These are phyloP conservation scores for Raffaelea deltoideospora DNA, from an alignment of 2,329 filamentous ascomycete species.

Conservation along the genomic window DNA sequence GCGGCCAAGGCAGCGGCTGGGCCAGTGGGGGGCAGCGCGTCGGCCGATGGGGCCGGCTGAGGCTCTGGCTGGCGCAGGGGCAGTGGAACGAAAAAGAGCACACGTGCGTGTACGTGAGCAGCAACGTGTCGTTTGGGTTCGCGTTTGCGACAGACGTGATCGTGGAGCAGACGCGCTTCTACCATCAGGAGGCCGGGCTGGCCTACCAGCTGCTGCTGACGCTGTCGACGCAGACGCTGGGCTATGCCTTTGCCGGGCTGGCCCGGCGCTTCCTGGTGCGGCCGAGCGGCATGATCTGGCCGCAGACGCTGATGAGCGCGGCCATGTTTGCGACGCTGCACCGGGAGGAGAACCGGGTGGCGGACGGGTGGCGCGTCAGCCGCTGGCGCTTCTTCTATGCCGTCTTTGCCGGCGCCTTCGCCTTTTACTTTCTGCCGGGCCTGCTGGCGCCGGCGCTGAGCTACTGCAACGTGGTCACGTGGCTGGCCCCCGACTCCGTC, in stretches of 20 bases:
- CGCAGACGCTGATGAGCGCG: slow-evolving; percentile 72
- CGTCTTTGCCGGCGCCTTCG: slow-evolving; percentile 54
- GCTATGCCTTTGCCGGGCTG: slow-evolving; percentile 74
- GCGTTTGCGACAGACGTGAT: slow-evolving; percentile 84
- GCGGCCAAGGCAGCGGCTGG: too few relatives aligned
- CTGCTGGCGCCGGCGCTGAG: slow-evolving; percentile 70
- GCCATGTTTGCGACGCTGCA: slow-evolving; percentile 82
- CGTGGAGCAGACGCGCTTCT: slow-evolving; percentile 80
- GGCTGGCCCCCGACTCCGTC: slow-evolving; percentile 78
- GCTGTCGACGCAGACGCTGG: slow-evolving; percentile 72
- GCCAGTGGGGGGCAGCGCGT: too few relatives aligned
- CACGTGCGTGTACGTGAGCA: slow-evolving; percentile 77
- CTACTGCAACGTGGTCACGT: slow-evolving; percentile 80
- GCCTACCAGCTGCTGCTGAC: slow-evolving; percentile 70
- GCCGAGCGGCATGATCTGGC: slow-evolving; percentile 85
- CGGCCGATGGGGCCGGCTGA: slow-evolving; percentile 27
- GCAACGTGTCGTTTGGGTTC: slow-evolving; percentile 80
- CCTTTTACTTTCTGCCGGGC: slow-evolving; percentile 76
- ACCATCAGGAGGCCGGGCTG: slow-evolving; percentile 64
- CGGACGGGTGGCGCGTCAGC: slow-evolving; percentile 69
- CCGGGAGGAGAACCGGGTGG: slow-evolving; percentile 67
- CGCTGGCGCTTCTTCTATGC: slow-evolving; percentile 73
- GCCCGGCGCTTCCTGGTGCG: slow-evolving; percentile 69
- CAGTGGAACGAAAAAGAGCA: slow-evolving; percentile 82
- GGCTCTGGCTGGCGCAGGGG: slow-evolving; percentile 66